phyloP scores from a whole-genome alignment of 2,329 filamentous ascomycete species.

The Calonectria pseudoreteaudii region DNA sequence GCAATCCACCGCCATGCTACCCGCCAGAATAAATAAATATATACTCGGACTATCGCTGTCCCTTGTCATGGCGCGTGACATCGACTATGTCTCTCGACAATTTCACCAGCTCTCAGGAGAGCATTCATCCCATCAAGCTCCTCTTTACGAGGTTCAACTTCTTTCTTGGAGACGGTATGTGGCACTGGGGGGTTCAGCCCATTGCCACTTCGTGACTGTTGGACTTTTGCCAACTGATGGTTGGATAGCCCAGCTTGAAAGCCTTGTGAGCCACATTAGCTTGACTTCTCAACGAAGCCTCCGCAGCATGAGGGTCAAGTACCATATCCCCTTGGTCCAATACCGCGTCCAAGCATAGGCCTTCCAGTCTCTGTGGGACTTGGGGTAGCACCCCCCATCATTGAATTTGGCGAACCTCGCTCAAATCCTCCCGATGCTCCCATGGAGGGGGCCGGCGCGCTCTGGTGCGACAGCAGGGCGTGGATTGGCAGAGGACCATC shows the following conservation, averaged over 20 bases:
- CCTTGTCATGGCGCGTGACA: conserved; percentile 33
- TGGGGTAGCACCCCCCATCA: conserved; percentile 34
- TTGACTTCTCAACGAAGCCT: conserved; percentile 31
- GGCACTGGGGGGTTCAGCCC: conserved; percentile 46
- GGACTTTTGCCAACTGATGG: conserved; percentile 46
- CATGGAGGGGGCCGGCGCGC: conserved; percentile 34
- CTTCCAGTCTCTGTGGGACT: conserved; percentile 42
- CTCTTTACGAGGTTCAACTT: conserved; percentile 35
- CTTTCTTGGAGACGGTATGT: conserved; percentile 33
- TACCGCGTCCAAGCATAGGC: conserved; percentile 36
- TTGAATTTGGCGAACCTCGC: conserved; percentile 34
- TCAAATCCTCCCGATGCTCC: conserved; percentile 32
- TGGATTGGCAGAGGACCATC: conserved; percentile 67
- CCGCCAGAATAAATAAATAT: too few relatives aligned
- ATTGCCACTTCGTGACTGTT: conserved; percentile 45
- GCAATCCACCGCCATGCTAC: not conserved
- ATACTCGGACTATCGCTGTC: not conserved
- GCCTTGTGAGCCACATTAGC: conserved; percentile 48
- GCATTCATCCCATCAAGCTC: conserved; percentile 70
- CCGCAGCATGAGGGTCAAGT: conserved; percentile 36
- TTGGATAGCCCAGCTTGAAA: conserved; percentile 49
- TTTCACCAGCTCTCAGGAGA: conserved; percentile 68
- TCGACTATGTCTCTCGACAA: conserved; percentile 60
- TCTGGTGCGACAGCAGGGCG: conserved; percentile 60
- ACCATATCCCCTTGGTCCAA: conserved; percentile 51